These are phyloP conservation scores for Diplodia corticola DNA, from an alignment of 2,329 filamentous ascomycete genomes.

Conservation along the genomic window DNA sequence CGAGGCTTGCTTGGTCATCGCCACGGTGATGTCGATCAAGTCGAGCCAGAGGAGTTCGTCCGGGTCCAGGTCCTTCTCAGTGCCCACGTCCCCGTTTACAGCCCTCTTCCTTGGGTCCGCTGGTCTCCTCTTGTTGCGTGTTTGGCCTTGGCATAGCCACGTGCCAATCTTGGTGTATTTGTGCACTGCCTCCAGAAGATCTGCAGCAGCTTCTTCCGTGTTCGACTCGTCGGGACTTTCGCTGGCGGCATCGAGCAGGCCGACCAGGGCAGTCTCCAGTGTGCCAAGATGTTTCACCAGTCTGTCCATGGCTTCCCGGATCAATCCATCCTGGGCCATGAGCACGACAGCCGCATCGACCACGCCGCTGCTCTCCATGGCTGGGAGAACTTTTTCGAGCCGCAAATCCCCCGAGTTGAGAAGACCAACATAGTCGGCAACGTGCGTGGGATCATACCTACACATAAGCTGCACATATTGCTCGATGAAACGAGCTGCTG, in stretches of 20 bases:
- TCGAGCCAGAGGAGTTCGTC: slow-evolving; percentile 68
- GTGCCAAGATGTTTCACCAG: slow-evolving; percentile 78
- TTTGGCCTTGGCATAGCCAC: slow-evolving; percentile 90
- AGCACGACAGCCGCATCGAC: slow-evolving; percentile 91
- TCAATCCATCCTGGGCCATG: slow-evolving; percentile 83
- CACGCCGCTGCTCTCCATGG: slow-evolving; percentile 85
- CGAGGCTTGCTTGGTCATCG: slow-evolving; percentile 49
- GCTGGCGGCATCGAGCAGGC: slow-evolving; percentile 65
- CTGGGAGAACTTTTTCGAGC: slow-evolving; percentile 77
- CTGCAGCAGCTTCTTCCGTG: slow-evolving; percentile 67
- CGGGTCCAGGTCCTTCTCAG: slow-evolving; percentile 58
- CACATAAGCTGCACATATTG: slow-evolving; percentile 91
- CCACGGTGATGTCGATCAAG: slow-evolving; percentile 62
- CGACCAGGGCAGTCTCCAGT: slow-evolving; percentile 74
- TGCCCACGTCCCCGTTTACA: slow-evolving; percentile 38
- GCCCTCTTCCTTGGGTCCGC: slow-evolving; percentile 30
- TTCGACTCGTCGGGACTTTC: slow-evolving; percentile 58
- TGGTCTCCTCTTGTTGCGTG: slow-evolving; percentile 53
- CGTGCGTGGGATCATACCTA: slow-evolving; percentile 74
- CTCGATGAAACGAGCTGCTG: slow-evolving; percentile 49
- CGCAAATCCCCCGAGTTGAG: slow-evolving; percentile 76
- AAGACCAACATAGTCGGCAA: slow-evolving; percentile 78
- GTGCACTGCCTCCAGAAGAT: slow-evolving; percentile 74
- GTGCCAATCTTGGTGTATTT: slow-evolving; percentile 93
- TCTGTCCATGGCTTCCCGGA: slow-evolving; percentile 79